Percentiles rank a stretch among this genome's conserved stretches.
Conservation (phyloP, 2,329 filamentous ascomycete species). For the Phyllosticta ampelicida region DNA sequence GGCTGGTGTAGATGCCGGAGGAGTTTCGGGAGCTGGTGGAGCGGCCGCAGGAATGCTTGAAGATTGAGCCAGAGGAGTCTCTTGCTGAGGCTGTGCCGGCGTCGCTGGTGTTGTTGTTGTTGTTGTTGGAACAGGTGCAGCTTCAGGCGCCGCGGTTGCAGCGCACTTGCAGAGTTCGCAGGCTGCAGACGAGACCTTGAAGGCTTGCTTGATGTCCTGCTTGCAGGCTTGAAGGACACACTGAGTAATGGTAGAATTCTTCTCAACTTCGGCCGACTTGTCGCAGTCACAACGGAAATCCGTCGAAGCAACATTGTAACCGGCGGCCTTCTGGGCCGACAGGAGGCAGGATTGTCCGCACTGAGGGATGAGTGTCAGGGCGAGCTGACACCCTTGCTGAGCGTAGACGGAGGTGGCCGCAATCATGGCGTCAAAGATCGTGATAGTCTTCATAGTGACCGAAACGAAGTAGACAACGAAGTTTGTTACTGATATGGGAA, state of each 20-base stretch:
- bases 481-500: neutral
- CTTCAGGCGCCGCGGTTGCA: constrained; percentile 2
- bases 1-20: neutral
- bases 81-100: neutral
- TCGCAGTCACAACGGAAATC: constrained; percentile 7
- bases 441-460: constrained; percentile 2
- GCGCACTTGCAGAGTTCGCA: constrained; percentile 6
- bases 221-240: constrained; percentile 5
- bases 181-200: constrained; percentile 4
- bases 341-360: constrained; percentile 7
- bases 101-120: neutral
- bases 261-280: neutral
- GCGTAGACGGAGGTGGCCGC: constrained; percentile 1
- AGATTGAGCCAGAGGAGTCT: neutral
- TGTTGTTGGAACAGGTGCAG: neutral
- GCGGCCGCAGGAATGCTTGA: neutral
- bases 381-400: constrained; percentile 6
- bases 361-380: constrained; percentile 2
- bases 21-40: neutral
- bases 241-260: neutral
- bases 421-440: neutral
- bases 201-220: constrained; percentile 3
- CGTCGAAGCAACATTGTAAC: constrained; percentile 5
- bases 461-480: neutral
- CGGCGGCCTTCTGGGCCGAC: constrained; percentile 1